These are phyloP conservation scores for Backusella psychrophila DNA, from an alignment of 192 early-diverging fungal species.

Conservation along the genomic window DNA sequence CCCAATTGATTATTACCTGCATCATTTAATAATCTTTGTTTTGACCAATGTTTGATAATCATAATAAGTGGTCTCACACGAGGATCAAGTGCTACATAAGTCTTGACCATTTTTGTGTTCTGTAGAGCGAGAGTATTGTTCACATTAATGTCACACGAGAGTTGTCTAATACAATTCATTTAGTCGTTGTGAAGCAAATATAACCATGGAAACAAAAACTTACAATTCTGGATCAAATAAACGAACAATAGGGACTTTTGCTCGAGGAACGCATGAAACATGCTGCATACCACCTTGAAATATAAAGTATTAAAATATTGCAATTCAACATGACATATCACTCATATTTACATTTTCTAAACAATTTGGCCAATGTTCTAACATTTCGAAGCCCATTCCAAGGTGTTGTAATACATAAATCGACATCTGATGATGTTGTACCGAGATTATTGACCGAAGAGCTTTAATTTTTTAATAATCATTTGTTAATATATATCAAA, in stretches of 20 bases:
- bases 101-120: slow-evolving; percentile 88
- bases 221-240: slow-evolving; percentile 87
- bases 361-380: slow-evolving; percentile 65
- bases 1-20: slow-evolving; percentile 51
- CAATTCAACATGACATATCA: background rate
- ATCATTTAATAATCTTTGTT: slow-evolving; percentile 83
- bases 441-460: slow-evolving; percentile 90
- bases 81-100: slow-evolving; percentile 84
- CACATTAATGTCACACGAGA: slow-evolving; percentile 92
- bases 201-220: slow-evolving; percentile 22
- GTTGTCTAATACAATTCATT: slow-evolving; percentile 38
- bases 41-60: slow-evolving; percentile 94
- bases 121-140: slow-evolving; percentile 89
- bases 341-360: slow-evolving; percentile 62
- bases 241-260: slow-evolving; percentile 93
- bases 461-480: slow-evolving; percentile 32
- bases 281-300: slow-evolving; percentile 75
- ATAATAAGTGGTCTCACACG: slow-evolving; percentile 88
- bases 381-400: slow-evolving; percentile 78
- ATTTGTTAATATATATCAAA: background rate
- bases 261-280: slow-evolving; percentile 74
- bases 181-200: background rate
- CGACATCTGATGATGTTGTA: slow-evolving; percentile 82
- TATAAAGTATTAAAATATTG: background rate
- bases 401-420: slow-evolving; percentile 87